Base-by-base conservation (phyloP, 2,329 filamentous ascomycete genomes). In the Shiraia sp. region DNA sequence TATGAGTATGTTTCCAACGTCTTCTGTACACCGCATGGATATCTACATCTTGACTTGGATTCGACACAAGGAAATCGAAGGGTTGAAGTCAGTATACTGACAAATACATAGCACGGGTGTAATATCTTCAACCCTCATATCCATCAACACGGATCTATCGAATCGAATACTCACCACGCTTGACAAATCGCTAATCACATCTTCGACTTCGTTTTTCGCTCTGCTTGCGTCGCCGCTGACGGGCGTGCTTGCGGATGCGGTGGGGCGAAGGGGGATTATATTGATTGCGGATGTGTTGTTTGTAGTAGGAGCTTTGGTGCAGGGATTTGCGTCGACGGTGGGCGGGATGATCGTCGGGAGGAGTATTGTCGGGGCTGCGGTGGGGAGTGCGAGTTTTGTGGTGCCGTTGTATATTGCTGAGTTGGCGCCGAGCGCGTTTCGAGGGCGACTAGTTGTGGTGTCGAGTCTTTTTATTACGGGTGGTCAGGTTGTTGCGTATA, bases 401-500 rank as follows among this genome's bases (percentile, higher is more conserved):
- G 86, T 89, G 22, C 91, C 91, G 32, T 69, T 96, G 55, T 68
- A 68, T 24, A 92, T 96, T 45, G 86, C 87, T 7, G 92, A 97
- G 69, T 75, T 96, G 10, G 84, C 88, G 3, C 91, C 92, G 0
- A 82, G 88, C 2, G 77, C 82, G 15, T 82, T 87, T 47, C 77
- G 92, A 40, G 92, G 92, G 10, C 75, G 87, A 28, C 74, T 97
- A 28, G 87, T 96, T 3, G 95, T 90, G 1, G 80, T 93, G 41
- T 85, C 89, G 45, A 83, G 86, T 17, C 73, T 96, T 15, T 90
- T 95, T 55, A 86, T 96, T 42, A 96, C 91, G 0, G 75, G 88
- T 9, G 92, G 92, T 0, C 91, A 96, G 70, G 88, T 96, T 2
- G 80, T 95, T 14, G 91, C 92, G 2, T 96, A 96, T 68, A 65